phyloP scores from a whole-genome alignment of 208 protist species.

The Trypanosoma vivax region DNA sequence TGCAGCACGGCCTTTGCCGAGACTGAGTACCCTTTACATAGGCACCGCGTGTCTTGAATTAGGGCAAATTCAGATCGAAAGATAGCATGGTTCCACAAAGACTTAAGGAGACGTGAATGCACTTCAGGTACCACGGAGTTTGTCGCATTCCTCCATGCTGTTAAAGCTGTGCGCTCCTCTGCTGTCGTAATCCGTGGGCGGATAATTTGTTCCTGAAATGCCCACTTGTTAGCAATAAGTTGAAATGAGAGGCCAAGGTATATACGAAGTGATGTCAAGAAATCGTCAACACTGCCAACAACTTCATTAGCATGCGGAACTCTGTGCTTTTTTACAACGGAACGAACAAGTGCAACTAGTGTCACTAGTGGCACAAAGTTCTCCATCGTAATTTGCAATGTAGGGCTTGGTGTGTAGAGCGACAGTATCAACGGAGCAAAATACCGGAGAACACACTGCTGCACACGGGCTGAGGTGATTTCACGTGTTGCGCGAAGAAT shows the following conservation, averaged over 20 bases:
- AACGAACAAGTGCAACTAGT: conserved; percentile 25
- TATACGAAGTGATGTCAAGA: conserved; percentile 50
- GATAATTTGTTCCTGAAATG: conserved; percentile 34
- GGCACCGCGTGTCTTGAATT: conserved; percentile 41
- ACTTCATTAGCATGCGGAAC: conserved; percentile 1
- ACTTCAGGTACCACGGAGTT: not conserved
- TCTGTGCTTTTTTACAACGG: conserved; percentile 13
- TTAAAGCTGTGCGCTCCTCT: conserved; percentile 53
- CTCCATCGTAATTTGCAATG: conserved; percentile 38
- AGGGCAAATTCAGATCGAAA: conserved; percentile 74
- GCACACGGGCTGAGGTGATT: conserved; percentile 8
- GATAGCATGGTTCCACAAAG: conserved; percentile 52
- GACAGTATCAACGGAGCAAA: conserved; percentile 20
- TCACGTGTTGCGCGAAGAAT: conserved; percentile 2
- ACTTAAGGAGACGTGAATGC: conserved; percentile 25
- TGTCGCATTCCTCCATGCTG: conserved; percentile 11
- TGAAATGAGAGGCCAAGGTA: conserved; percentile 73
- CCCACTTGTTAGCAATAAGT: conserved; percentile 28
- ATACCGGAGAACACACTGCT: conserved; percentile 20
- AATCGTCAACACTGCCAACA: conserved; percentile 22
- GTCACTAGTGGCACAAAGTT: conserved; percentile 73
- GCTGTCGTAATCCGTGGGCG: conserved; percentile 60
- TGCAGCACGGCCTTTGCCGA: conserved; percentile 24
- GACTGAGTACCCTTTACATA: conserved; percentile 14
- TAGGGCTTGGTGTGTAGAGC: conserved; percentile 7